phyloP scores from a whole-genome alignment of 2,329 filamentous ascomycete species.

The Penicillium concentricum region DNA sequence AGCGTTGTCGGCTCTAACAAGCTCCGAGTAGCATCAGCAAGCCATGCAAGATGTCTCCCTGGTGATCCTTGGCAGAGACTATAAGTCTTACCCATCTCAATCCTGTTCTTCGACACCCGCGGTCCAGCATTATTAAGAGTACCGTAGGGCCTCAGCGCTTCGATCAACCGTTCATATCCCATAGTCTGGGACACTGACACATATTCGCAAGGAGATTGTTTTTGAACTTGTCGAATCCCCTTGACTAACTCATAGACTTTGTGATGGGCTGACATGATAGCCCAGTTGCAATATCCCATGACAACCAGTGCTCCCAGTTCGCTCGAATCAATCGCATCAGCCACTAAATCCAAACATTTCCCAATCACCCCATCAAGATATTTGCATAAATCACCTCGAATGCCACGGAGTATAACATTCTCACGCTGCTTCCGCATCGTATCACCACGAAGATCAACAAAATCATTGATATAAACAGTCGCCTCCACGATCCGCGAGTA shows the following conservation, averaged over 20 bases:
- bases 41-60: conserved; percentile 14
- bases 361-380: conserved; percentile 16
- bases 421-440: conserved; percentile 20
- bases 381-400: conserved; percentile 13
- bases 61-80: conserved; percentile 5
- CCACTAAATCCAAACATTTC: conserved; percentile 2
- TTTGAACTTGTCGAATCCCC: background rate
- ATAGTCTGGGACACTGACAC: background rate
- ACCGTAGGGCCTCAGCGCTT: conserved; percentile 14
- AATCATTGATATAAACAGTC: background rate
- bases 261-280: conserved; percentile 23
- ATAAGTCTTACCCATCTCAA: conserved; percentile 17
- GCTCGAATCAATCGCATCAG: conserved; percentile 7
- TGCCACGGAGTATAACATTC: conserved; percentile 19
- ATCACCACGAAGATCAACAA: conserved; percentile 16
- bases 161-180: conserved; percentile 13
- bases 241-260: conserved; percentile 19
- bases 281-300: conserved; percentile 25
- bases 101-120: conserved; percentile 4
- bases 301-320: conserved; percentile 12
- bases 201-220: conserved; percentile 5
- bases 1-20: conserved; percentile 19
- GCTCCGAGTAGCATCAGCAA: conserved; percentile 19
- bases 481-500: conserved; percentile 9
- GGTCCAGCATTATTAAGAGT: conserved; percentile 14